Percentiles rank a stretch among this genome's conserved stretches.
phyloP scores from a whole-genome alignment of 2,329 filamentous ascomycete genomes.

The Cladosporium phlei region DNA sequence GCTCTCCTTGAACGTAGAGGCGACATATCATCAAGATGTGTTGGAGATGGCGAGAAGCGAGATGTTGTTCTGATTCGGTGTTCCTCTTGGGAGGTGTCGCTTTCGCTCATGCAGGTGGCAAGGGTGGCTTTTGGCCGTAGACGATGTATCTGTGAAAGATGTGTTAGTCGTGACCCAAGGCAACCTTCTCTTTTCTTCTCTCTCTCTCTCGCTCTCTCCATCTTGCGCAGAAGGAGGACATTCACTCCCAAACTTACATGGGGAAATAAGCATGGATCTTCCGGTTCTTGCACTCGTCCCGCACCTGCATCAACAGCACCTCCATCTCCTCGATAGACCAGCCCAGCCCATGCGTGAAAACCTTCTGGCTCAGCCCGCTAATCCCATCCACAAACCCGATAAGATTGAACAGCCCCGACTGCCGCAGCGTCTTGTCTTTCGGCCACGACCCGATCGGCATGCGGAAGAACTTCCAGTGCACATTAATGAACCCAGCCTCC shows the following conservation, averaged over 20 bases:
- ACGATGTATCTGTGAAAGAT: conserved; percentile 24
- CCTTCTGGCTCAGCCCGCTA: conserved; percentile 23
- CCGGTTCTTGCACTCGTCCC: conserved; percentile 23
- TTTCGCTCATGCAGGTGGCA: neutral
- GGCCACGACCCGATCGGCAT: conserved; percentile 29
- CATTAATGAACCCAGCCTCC: conserved; percentile 32
- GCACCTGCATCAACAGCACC: conserved; percentile 25
- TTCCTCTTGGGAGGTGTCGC: too few relatives aligned
- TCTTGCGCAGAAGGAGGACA: neutral
- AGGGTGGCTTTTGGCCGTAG: conserved; percentile 25
- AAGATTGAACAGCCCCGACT: conserved; percentile 24
- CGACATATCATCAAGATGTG: too few relatives aligned
- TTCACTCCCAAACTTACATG: conserved; percentile 21
- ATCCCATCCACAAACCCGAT: conserved; percentile 25
- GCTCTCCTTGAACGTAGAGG: too few relatives aligned
- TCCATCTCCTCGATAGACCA: conserved; percentile 28
- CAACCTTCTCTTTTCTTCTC: neutral
- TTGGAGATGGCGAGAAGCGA: too few relatives aligned
- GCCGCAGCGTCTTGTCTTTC: conserved; percentile 23
- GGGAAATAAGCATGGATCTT: conserved; percentile 26
- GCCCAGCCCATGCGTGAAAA: conserved; percentile 25
- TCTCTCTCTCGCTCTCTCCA: neutral
- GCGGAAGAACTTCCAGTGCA: conserved; percentile 25
- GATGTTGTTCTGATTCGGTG: too few relatives aligned
- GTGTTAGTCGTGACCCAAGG: neutral